phyloP scores from a whole-genome alignment of 768 basidiomycete genomes.

The Suillus tomentosus region DNA sequence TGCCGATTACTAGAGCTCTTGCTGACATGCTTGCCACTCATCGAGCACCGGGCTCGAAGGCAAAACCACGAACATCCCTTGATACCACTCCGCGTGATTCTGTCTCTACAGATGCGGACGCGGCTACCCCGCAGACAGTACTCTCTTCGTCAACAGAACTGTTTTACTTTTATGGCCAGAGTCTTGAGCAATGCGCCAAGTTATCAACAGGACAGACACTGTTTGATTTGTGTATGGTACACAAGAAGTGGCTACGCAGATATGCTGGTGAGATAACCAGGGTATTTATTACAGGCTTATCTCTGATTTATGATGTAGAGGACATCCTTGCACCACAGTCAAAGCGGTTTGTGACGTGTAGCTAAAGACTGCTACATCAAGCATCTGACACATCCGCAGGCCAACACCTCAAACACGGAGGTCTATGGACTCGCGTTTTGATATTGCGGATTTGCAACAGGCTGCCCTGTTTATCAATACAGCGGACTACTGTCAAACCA shows the following conservation, averaged over 20 bases:
- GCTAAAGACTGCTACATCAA: neutral
- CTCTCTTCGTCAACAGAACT: conserved; percentile 93
- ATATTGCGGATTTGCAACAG: conserved; percentile 73
- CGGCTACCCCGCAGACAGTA: conserved; percentile 59
- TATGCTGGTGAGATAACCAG: conserved; percentile 69
- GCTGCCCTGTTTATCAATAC: conserved; percentile 94
- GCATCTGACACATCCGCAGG: conserved; percentile 29
- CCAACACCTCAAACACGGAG: conserved; percentile 50
- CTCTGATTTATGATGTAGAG: conserved; percentile 49
- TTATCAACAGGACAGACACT: conserved; percentile 83
- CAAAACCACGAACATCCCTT: conserved; percentile 63
- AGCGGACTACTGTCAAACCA: conserved; percentile 94
- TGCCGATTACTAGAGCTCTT: conserved; percentile 58
- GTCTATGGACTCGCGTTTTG: conserved; percentile 81
- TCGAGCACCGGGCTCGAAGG: conserved; percentile 45
- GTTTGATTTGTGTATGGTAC: conserved; percentile 77
- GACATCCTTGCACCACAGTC: conserved; percentile 78
- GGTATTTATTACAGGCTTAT: neutral
- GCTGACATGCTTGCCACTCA: conserved; percentile 89
- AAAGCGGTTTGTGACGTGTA: conserved; percentile 58
- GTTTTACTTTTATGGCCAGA: conserved; percentile 97
- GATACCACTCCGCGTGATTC: conserved; percentile 51
- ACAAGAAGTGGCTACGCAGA: conserved; percentile 92
- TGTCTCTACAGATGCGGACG: conserved; percentile 43
- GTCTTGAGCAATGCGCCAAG: conserved; percentile 91